phyloP scores from a whole-genome alignment of 2,329 filamentous ascomycete genomes.

The Sclerotinia spermophila region DNA sequence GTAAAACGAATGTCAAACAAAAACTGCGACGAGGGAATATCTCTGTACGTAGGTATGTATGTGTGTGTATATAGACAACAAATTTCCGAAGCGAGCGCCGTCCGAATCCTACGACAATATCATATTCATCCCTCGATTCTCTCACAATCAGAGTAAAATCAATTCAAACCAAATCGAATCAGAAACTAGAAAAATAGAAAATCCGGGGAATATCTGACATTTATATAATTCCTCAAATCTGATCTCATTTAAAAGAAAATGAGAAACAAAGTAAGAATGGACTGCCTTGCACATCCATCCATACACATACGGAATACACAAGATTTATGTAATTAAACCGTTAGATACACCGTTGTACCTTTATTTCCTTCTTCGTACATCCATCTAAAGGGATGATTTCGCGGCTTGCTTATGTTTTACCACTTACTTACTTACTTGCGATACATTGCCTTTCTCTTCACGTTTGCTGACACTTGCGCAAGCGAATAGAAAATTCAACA shows the following conservation, averaged over 20 bases:
- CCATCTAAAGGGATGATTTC: not conserved
- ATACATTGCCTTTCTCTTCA: not conserved
- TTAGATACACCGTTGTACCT: not conserved
- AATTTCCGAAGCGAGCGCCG: not conserved
- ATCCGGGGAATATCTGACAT: not conserved
- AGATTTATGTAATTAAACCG: not conserved
- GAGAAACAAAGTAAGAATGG: not conserved
- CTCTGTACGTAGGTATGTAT: not conserved
- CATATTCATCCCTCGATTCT: not conserved
- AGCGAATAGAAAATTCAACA: not conserved
- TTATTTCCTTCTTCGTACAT: not conserved
- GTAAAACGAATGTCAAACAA: not conserved
- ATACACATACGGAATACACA: not conserved
- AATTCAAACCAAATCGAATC: not conserved
- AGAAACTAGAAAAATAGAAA: not conserved
- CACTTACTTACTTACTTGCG: not conserved
- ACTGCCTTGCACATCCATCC: not conserved
- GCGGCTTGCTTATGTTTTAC: not conserved
- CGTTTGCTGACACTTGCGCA: conserved; percentile 6
- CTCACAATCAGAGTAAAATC: no score
- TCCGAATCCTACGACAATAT: not conserved
- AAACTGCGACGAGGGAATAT: not conserved
- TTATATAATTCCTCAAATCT: not conserved
- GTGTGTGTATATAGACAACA: not conserved
- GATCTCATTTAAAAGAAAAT: not conserved